Evolutionary conservation across 2,329 filamentous ascomycete genomes (phyloP).

Genomic region (Microcyclosporella mali): DNA sequence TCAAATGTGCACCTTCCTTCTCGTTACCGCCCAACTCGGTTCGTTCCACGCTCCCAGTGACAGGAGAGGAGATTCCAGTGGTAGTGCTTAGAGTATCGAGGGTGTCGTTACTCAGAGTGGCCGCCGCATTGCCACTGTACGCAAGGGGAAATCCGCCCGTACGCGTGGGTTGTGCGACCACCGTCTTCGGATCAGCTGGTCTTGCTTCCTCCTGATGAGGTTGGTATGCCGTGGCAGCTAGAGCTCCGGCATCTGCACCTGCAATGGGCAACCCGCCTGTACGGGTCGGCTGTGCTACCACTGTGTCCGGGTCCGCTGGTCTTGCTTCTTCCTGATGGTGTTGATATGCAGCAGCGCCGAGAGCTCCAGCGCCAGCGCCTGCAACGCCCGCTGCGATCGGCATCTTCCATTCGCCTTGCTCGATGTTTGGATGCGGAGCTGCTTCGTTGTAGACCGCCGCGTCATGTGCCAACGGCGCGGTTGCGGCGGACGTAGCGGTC

Average conservation of each 20-base stretch:
- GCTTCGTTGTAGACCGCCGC: too few relatives aligned
- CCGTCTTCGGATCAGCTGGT: too few relatives aligned
- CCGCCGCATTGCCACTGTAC: too few relatives aligned
- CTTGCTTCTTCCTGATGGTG: conserved; percentile 12
- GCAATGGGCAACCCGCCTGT: conserved; percentile 30
- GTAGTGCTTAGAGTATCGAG: conserved; percentile 4
- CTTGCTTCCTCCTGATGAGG: not conserved
- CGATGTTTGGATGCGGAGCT: conserved; percentile 11
- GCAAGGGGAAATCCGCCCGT: too few relatives aligned
- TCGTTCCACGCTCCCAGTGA: not conserved
- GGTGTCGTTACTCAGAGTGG: not conserved
- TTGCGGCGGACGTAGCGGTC: conserved; percentile 4
- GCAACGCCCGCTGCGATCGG: conserved; percentile 40
- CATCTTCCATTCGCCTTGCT: conserved; percentile 49
- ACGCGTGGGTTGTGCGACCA: too few relatives aligned
- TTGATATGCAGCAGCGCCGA: conserved; percentile 22
- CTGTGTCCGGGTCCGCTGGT: too few relatives aligned
- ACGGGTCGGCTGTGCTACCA: too few relatives aligned
- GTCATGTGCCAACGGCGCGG: conserved; percentile 15
- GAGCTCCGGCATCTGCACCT: conserved; percentile 37
- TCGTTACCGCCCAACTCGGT: conserved; percentile 27
- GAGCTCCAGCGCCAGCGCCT: conserved; percentile 37
- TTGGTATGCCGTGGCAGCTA: conserved; percentile 21
- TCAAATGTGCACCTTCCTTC: conserved; percentile 30
- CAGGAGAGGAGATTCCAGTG: not conserved